phyloP scores from a whole-genome alignment of 495 filamentous ascomycete species.

The Podospora australis region DNA sequence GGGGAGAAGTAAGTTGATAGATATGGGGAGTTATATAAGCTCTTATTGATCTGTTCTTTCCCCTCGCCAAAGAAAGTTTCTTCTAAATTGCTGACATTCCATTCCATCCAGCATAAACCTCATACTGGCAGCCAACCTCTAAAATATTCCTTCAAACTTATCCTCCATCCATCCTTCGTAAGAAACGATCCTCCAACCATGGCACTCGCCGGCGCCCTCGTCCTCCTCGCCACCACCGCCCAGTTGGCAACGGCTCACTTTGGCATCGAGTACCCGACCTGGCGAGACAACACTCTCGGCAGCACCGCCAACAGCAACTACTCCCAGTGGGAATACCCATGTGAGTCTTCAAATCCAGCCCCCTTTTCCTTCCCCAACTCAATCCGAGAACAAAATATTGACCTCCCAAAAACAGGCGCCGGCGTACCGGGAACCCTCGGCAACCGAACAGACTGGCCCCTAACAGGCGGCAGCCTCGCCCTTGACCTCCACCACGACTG shows the following conservation, averaged over 20 bases:
- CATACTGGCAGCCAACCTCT: no score
- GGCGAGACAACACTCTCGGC: conserved; percentile 48
- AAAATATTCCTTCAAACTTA: no score
- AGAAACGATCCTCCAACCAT: conserved; percentile 20
- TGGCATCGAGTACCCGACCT: conserved; percentile 48
- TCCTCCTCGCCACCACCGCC: conserved; percentile 26
- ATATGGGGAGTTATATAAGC: no score
- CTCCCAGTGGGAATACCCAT: conserved; percentile 54
- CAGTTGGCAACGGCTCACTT: conserved; percentile 51
- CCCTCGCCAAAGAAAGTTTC: no score
- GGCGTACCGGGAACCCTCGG: conserved; percentile 41
- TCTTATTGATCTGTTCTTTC: no score
- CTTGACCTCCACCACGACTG: conserved; percentile 48
- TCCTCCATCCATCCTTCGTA: background rate
- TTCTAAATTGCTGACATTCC: no score
- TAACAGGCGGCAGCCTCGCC: conserved; percentile 47
- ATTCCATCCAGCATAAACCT: no score
- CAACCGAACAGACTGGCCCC: conserved; percentile 58
- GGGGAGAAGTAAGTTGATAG: no score
- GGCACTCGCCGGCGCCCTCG: conserved; percentile 20
- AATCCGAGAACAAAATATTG: background rate
- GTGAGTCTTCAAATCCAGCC: conserved; percentile 32
- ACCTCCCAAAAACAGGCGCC: conserved; percentile 38
- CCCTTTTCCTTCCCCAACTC: conserved; percentile 1
- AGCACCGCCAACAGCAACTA: conserved; percentile 19